These are phyloP conservation scores for Pseudogymnoascus sp. DNA, from an alignment of 2,329 filamentous ascomycete species.

Conservation along the genomic window DNA sequence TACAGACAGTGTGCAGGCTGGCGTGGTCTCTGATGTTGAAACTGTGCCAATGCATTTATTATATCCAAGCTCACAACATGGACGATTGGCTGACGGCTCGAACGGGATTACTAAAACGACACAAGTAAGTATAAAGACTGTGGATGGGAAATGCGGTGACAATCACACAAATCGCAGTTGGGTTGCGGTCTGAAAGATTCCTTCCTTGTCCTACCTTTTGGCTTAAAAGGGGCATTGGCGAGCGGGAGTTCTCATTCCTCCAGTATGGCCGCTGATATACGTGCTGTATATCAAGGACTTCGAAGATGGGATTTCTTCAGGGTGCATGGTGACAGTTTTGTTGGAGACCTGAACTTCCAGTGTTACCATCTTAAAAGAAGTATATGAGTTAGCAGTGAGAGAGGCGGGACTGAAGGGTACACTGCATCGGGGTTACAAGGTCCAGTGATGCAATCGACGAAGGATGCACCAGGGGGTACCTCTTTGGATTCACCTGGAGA, in stretches of 20 bases:
- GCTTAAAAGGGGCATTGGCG: no score
- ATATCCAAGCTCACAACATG: not conserved
- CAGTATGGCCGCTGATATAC: no score
- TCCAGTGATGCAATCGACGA: slow-evolving; percentile 14
- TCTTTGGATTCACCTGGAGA: no score
- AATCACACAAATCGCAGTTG: not conserved
- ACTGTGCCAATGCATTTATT: not conserved
- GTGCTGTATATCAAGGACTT: slow-evolving; percentile 13
- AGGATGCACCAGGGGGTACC: slow-evolving; percentile 10
- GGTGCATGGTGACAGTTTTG: slow-evolving; percentile 14
- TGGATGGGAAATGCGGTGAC: not conserved
- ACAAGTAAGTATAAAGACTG: not conserved
- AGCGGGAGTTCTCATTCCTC: no score
- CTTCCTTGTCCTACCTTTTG: no score
- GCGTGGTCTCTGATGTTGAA: not conserved
- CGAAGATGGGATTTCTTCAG: slow-evolving; percentile 16
- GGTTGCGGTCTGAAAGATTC: not conserved
- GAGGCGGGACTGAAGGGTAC: slow-evolving; percentile 22
- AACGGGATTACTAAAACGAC: not conserved
- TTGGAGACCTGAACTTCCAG: slow-evolving; percentile 20
- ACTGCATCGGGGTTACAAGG: slow-evolving; percentile 18
- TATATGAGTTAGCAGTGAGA: slow-evolving; percentile 25
- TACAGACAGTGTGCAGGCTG: not conserved
- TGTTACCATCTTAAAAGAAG: slow-evolving; percentile 23
- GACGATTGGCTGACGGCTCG: not conserved